A percentile compares a stretch with the other conserved stretches of the same genome.
Conservation (phyloP, 176 grass and related monocot genomes). For the Canna indica region DNA sequence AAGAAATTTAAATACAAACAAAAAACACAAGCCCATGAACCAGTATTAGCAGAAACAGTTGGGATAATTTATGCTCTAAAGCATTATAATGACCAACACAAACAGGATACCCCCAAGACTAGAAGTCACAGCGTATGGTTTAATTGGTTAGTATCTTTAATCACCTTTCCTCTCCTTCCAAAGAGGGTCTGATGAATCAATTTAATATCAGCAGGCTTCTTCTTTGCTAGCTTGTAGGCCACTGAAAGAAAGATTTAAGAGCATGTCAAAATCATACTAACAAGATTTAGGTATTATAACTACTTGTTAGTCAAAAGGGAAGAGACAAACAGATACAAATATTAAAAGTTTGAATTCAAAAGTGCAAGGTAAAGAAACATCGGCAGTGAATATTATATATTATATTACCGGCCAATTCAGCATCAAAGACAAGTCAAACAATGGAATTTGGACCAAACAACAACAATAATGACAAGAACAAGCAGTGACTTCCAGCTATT, state of each 20-base stretch:
- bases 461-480: background rate
- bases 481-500: background rate
- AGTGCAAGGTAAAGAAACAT: background rate
- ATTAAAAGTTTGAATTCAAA: too few species aligned
- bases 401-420: background rate
- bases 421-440: background rate
- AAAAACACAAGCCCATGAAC: background rate
- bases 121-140: background rate
- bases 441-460: background rate
- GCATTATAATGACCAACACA: background rate
- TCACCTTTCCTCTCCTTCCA: constrained; percentile 94
- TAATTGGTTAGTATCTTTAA: constrained; percentile 3
- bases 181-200: constrained; percentile 88
- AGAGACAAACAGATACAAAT: constrained; percentile 12
- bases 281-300: background rate
- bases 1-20: too few species aligned
- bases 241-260: constrained; percentile 38
- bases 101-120: background rate
- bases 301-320: background rate
- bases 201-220: constrained; percentile 81
- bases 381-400: background rate
- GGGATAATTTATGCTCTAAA: background rate
- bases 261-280: background rate
- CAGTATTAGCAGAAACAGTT: background rate
- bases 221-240: constrained; percentile 66